phyloP scores from a whole-genome alignment of 768 basidiomycete species.

The Suillus tomentosus region DNA sequence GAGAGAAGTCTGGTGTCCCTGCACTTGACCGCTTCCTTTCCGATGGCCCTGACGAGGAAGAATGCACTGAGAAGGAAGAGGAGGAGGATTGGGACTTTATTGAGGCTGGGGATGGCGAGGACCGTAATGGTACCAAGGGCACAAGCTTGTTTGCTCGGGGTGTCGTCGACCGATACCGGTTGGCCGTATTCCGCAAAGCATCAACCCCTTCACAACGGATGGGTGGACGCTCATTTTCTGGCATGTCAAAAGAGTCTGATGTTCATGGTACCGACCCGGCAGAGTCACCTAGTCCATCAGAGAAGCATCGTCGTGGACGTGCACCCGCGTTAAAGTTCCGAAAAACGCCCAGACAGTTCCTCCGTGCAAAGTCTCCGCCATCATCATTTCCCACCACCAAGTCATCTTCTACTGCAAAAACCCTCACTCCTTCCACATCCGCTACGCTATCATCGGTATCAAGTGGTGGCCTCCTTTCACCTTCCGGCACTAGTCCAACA shows the following conservation, averaged over 20 bases:
- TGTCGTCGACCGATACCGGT: conserved; percentile 83
- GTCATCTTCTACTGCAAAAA: conserved; percentile 34
- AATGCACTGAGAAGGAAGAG: conserved; percentile 46
- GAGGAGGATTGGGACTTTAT: conserved; percentile 93
- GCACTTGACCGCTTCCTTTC: conserved; percentile 76
- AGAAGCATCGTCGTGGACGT: conserved; percentile 68
- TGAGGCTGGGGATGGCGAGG: conserved; percentile 79
- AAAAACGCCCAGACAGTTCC: conserved; percentile 70
- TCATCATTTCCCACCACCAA: conserved; percentile 39
- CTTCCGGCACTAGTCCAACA: conserved; percentile 50
- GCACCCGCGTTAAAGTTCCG: conserved; percentile 70
- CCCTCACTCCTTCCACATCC: conserved; percentile 46
- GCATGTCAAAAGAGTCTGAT: conserved; percentile 58
- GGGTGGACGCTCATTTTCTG: conserved; percentile 53
- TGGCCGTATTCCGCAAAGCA: conserved; percentile 86
- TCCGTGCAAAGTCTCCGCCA: conserved; percentile 67
- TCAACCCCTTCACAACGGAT: conserved; percentile 59
- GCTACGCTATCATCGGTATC: conserved; percentile 39
- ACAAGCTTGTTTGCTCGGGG: conserved; percentile 88
- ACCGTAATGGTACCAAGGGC: conserved; percentile 77
- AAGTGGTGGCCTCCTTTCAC: conserved; percentile 56
- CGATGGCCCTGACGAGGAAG: conserved; percentile 50
- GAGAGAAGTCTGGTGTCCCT: conserved; percentile 82
- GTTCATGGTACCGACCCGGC: conserved; percentile 37
- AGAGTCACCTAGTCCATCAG: conserved; percentile 48